Evolutionary conservation across 768 basidiomycete genomes (phyloP), one percentile per base, ranked within the genome.

Genomic region (Naganishia vaughanmartiniae): DNA sequence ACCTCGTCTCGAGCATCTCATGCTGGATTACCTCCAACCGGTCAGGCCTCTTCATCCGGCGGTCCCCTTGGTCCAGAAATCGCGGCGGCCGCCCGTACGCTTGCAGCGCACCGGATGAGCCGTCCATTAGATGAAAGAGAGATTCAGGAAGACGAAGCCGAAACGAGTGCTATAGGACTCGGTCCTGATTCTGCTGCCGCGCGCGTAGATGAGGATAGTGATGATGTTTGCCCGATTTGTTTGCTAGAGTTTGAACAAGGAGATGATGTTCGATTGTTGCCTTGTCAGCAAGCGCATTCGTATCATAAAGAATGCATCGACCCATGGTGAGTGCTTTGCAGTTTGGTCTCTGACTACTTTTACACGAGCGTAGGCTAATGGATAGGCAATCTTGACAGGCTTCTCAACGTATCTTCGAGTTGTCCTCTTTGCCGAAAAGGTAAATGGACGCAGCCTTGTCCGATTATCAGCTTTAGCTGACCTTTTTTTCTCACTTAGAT

Each of bases 401-500:
- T 98, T 51, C 84, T 98, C 55, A 88, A 93, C 75, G 84, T 95
- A 31, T 93, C 93, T 0, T 89, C 89, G 70, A 89, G 90, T 36
- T 96, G 95, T 81, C 94, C 94, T 6, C 86, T 96, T 33, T 96
- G 94, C 80, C 86, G 94, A 74, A 89, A 93, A 82, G 92, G 92
- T 92, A 74, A 57, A 85, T 77, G 26, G 0, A 11, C 21, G 36
- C 33, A 6, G 33, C 2, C 30, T 2, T 1, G 2, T 58, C 31
- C 14, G 57, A 31, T 24, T 19, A 58, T 51, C 4, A 26, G 7
- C 33, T 58, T 19, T 34, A 5, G 11, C 39, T 42, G 11, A 65
- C 15, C 1, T n/a, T 65, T 14, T 63, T 30, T 6, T 30, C 24
- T 33, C 24, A 53, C 58, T 60, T 42, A 60, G 69, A 70, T 48